Base-by-base conservation (phyloP, 805 yeast species). In the Teunomyces stri region DNA sequence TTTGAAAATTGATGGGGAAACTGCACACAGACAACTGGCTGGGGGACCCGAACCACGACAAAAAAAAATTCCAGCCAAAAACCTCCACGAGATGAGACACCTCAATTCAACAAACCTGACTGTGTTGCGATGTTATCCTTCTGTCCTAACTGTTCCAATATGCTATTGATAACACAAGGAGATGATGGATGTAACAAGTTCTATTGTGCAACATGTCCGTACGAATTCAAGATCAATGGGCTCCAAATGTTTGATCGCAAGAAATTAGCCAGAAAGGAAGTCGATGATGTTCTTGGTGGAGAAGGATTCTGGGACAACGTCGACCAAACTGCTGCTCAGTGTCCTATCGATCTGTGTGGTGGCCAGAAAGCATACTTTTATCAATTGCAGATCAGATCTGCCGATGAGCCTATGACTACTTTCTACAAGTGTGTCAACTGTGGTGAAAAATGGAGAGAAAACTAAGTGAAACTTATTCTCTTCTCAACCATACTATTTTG, bases 341-440 rank as follows among this genome's bases (percentile, higher is more conserved):
- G 99, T 74, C 97, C 97, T 3, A 75, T 81, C 38, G 96, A 89
- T 48, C 61, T 74, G 2, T 94, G 99, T 73, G 96, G 89, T 35
- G 84, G 85, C 54, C 87, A 82, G 55, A 89, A 89, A 67, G 99
- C 99, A 0, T 94, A 94, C 69, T 94, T 89, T 75, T 94, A 91
- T 78, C 98, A 94, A 70, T 74, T 94, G 50, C 99, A 94, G 68
- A 94, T 94, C 60, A 79, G 99, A 68, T 87, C 96, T 51, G 99
- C 99, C 1, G 99, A 94, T 78, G 99, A 94, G 72, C 99, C 99
- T 20, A 94, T 94, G 98, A 94, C 99, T 0, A 92, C 98, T 2
- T 94, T 94, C 65, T 92, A 89, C 67, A 90, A 92, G 67, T 94
- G 99, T 72, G 90, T 90, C 31, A 85, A 82, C 52, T 94, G 99